Conservation (phyloP, 2,329 filamentous ascomycete genomes). For the Diaporthe velutina region DNA sequence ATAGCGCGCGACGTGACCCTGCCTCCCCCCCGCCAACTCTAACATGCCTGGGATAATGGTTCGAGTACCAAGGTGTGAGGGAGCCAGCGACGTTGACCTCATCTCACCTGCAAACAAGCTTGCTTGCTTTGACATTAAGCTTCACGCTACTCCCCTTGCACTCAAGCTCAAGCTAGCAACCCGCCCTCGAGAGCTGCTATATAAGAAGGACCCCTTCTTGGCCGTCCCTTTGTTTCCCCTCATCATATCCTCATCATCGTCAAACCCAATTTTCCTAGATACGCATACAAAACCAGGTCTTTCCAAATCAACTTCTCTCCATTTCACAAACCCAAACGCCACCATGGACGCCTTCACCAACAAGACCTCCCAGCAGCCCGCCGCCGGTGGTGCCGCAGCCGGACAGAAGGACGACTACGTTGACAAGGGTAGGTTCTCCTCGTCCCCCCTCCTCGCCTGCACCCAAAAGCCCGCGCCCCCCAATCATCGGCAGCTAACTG, state of each 20-base stretch:
- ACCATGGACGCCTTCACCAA: slow-evolving; percentile 31
- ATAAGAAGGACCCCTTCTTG: slow-evolving; percentile 11
- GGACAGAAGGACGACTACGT: slow-evolving; percentile 49
- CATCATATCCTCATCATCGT: not conserved
- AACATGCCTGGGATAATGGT: not conserved
- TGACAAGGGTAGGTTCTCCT: slow-evolving; percentile 47
- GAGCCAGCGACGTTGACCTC: not conserved
- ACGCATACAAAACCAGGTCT: not conserved
- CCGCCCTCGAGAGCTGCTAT: not conserved
- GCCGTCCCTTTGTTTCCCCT: not conserved
- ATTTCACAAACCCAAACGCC: not conserved
- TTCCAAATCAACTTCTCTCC: too few relatives aligned
- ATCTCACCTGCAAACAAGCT: slow-evolving; percentile 10
- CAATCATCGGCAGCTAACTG: too few relatives aligned
- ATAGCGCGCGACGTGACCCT: not conserved
- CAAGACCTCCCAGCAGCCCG: slow-evolving; percentile 17
- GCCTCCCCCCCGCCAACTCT: too few relatives aligned
- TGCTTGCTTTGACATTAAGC: not conserved
- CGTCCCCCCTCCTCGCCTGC: too few relatives aligned
- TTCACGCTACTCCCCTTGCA: slow-evolving; percentile 14
- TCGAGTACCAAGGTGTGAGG: not conserved
- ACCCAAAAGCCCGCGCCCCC: too few relatives aligned
- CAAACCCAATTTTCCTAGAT: not conserved
- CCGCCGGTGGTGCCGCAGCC: slow-evolving; percentile 1
- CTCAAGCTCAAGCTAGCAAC: not conserved